These are phyloP conservation scores for Zygoascus bituminiphila DNA, from an alignment of 805 yeast genomes.

Conservation along the genomic window DNA sequence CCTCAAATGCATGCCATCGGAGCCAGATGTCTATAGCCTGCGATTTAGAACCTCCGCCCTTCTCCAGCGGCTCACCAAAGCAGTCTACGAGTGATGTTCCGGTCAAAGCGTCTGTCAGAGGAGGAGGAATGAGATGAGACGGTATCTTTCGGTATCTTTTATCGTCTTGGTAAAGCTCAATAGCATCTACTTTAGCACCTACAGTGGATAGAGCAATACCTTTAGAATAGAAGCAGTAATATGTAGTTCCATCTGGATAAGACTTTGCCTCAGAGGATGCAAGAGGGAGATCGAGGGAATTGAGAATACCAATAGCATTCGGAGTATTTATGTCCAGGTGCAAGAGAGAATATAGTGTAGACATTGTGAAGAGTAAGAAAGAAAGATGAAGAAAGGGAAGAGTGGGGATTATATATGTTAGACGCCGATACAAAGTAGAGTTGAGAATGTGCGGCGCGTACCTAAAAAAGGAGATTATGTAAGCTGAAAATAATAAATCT, in stretches of 20 bases:
- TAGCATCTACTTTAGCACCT: conserved; percentile 23
- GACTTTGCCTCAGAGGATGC: conserved; percentile 6
- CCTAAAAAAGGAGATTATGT: no score
- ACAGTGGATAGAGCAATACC: conserved; percentile 18
- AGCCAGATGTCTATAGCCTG: conserved; percentile 34
- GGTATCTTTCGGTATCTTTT: conserved; percentile 14
- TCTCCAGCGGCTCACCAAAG: conserved; percentile 36
- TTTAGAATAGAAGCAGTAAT: conserved; percentile 15
- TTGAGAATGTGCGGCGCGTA: no score
- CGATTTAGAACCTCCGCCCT: conserved; percentile 33
- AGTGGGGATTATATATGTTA: no score
- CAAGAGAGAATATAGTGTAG: no score
- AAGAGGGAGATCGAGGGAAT: neutral
- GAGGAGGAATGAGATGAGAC: conserved; percentile 17
- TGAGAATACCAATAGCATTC: neutral
- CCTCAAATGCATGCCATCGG: conserved; percentile 33
- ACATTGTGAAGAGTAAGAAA: no score
- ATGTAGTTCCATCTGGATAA: conserved; percentile 12
- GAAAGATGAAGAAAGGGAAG: no score
- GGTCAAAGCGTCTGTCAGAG: conserved; percentile 16
- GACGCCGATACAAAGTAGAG: no score
- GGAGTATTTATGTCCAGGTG: neutral
- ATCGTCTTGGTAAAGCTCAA: conserved; percentile 30
- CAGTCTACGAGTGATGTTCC: conserved; percentile 27
- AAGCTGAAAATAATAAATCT: no score